Evolutionary conservation across 805 yeast genomes (phyloP).

Genomic region (Candida maesae): DNA sequence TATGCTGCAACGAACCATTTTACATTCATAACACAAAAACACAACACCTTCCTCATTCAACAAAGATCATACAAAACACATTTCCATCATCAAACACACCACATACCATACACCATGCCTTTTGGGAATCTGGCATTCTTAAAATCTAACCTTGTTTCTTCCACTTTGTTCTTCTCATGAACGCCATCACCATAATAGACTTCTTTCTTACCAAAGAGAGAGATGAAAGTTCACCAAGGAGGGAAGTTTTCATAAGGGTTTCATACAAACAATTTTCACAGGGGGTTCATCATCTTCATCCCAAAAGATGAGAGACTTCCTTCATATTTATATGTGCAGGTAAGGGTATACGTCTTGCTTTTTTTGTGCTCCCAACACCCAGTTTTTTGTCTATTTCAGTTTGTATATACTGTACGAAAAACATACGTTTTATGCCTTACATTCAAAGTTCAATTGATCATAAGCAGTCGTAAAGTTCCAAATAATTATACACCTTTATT

Average conservation of each 20-base stretch:
- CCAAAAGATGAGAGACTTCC: neutral
- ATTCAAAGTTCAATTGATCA: no score
- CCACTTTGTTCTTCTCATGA: neutral
- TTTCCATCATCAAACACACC: neutral
- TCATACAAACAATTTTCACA: neutral
- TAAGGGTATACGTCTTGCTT: constrained; percentile 5
- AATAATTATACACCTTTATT: neutral
- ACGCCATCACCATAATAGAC: no score
- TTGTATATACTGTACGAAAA: constrained; percentile 15
- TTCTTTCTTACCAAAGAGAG: no score
- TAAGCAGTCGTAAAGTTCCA: constrained; percentile 1
- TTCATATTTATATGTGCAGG: constrained; percentile 5
- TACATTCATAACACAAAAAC: neutral
- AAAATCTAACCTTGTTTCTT: neutral
- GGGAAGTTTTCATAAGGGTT: neutral
- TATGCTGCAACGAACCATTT: constrained; percentile 4
- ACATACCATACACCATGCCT: neutral
- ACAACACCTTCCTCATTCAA: neutral
- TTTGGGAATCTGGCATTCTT: constrained; percentile 1
- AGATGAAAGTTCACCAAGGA: neutral
- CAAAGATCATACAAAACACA: neutral
- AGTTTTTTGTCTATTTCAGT: constrained; percentile 8
- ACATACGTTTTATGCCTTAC: constrained; percentile 12
- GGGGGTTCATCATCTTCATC: neutral
- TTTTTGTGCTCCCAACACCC: constrained; percentile 1